phyloP scores from a whole-genome alignment of 2,329 filamentous ascomycete genomes.

The Colletotrichum lindemuthianum region DNA sequence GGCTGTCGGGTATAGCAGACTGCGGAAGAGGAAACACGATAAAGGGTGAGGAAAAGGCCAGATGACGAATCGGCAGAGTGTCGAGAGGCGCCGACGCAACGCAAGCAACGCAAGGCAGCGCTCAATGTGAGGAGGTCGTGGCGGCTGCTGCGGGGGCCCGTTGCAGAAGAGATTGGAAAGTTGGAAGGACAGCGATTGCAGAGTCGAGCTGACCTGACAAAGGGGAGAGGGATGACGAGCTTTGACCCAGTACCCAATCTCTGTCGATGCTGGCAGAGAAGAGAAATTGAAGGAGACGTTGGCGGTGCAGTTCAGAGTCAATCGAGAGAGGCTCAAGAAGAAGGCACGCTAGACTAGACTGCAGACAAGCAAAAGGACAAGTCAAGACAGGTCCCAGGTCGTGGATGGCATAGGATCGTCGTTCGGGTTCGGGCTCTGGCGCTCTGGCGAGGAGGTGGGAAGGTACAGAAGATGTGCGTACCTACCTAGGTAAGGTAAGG shows the following conservation, averaged over 20 bases:
- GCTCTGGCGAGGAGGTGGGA: conserved; percentile 1
- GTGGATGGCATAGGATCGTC: conserved; percentile 24
- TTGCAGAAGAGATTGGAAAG: conserved; percentile 33
- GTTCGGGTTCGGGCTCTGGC: conserved; percentile 32
- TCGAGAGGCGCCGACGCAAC: conserved; percentile 26
- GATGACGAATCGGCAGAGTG: conserved; percentile 24
- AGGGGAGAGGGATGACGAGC: conserved; percentile 16
- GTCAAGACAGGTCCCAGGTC: conserved; percentile 12
- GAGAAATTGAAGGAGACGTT: neutral
- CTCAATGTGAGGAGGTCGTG: conserved; percentile 32
- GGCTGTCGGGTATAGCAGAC: neutral
- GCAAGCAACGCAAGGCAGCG: neutral
- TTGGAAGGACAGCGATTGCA: conserved; percentile 17
- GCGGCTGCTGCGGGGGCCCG: conserved; percentile 34
- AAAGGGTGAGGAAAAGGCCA: conserved; percentile 8
- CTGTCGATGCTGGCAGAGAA: neutral
- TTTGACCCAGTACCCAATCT: conserved; percentile 4
- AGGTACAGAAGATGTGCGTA: neutral
- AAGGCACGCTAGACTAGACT: conserved; percentile 24
- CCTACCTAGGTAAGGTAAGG: neutral
- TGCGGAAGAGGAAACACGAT: conserved; percentile 4
- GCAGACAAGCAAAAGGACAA: conserved; percentile 26
- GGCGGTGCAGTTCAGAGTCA: neutral
- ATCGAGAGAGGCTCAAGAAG: conserved; percentile 21
- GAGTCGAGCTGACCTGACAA: conserved; percentile 16